phyloP scores from a whole-genome alignment of 2,329 filamentous ascomycete species.

The Fusarium acutatum region DNA sequence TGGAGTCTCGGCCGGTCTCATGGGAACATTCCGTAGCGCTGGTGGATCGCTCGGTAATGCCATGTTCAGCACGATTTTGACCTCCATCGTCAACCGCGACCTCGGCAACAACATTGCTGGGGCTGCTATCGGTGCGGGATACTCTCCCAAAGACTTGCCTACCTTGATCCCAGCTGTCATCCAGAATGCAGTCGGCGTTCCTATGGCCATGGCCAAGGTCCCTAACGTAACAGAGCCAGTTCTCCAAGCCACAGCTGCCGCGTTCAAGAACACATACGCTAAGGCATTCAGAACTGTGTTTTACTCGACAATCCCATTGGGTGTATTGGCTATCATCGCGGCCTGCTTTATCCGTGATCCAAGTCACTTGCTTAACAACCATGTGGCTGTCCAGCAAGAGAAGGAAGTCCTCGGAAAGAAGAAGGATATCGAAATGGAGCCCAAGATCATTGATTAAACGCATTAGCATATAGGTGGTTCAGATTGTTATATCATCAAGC shows the following conservation, averaged over 20 bases:
- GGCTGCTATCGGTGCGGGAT: background rate
- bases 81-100: background rate
- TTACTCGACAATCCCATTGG: background rate
- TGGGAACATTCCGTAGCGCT: constrained; percentile 13
- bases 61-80: constrained; percentile 14
- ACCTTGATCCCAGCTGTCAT: constrained; percentile 2
- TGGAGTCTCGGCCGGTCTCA: background rate
- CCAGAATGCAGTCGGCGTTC: constrained; percentile 3
- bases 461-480: background rate
- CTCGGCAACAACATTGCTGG: constrained; percentile 2
- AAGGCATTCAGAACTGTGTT: background rate
- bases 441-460: background rate
- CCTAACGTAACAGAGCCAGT: constrained; percentile 5
- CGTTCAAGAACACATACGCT: constrained; percentile 11
- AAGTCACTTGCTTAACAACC: constrained; percentile 8
- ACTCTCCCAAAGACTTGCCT: background rate
- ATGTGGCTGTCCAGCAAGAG: constrained; percentile 11
- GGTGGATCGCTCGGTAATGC: constrained; percentile 10
- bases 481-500: background rate
- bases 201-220: constrained; percentile 7
- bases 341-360: constrained; percentile 2
- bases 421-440: background rate
- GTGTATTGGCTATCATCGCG: background rate
- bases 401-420: constrained; percentile 6
- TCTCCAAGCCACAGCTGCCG: background rate